Evolutionary conservation across 768 basidiomycete genomes (phyloP).

Genomic region (Tulasnella sp.): DNA sequence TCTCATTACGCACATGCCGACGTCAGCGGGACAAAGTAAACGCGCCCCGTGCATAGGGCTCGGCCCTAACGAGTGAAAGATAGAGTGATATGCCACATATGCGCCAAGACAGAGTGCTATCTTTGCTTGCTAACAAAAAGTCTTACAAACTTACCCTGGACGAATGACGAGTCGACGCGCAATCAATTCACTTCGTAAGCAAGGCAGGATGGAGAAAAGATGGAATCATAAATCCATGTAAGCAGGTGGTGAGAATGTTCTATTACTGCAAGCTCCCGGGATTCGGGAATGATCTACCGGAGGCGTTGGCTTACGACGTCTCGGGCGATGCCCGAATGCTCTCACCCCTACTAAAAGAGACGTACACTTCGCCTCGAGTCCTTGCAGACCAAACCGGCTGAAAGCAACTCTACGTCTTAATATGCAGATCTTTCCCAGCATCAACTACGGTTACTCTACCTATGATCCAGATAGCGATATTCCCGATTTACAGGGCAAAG

Average conservation of each 20-base stretch:
- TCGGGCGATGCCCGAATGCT: not conserved
- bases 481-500: not conserved
- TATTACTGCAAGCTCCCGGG: no score
- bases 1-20: not conserved
- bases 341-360: not conserved
- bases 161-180: no score
- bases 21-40: not conserved
- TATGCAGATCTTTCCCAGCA: not conserved
- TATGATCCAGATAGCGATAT: not conserved
- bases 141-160: no score
- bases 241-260: not conserved
- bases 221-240: not conserved
- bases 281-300: no score
- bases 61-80: not conserved
- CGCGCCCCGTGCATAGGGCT: not conserved
- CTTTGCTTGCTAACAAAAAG: not conserved
- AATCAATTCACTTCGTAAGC: not conserved
- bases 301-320: not conserved
- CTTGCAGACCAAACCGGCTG: not conserved
- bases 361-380: not conserved
- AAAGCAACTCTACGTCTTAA: not conserved
- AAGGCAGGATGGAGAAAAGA: no score
- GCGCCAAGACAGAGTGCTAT: not conserved
- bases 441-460: not conserved
- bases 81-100: not conserved